Conservation (phyloP, 2,329 filamentous ascomycete species). For the Cucurbitaria berberidis region DNA sequence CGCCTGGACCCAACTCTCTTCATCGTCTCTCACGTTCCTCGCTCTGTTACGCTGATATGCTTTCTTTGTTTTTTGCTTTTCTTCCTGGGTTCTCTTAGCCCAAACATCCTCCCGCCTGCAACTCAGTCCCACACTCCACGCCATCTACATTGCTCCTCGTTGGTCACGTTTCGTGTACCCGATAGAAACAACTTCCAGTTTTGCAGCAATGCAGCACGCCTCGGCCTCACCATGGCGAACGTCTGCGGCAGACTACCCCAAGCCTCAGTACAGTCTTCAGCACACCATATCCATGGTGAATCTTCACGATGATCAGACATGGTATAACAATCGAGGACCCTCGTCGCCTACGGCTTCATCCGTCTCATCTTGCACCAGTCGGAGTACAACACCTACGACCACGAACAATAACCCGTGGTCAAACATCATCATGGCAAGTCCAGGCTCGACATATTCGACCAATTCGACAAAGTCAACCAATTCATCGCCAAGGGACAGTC, state of each 20-base stretch:
- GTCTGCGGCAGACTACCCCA: constrained; percentile 38
- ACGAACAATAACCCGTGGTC: constrained; percentile 50
- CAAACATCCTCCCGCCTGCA: constrained; percentile 16
- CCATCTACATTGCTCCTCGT: constrained; percentile 26
- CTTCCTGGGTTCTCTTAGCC: constrained; percentile 23
- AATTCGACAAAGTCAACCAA: constrained; percentile 39
- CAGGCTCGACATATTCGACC: constrained; percentile 36
- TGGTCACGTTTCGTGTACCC: constrained; percentile 30
- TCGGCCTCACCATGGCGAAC: constrained; percentile 46
- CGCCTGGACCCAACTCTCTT: constrained; percentile 36
- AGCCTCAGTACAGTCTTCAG: constrained; percentile 44
- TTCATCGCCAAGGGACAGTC: constrained; percentile 45
- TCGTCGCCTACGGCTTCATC: constrained; percentile 50
- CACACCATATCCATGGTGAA: constrained; percentile 51
- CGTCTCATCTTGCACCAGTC: constrained; percentile 46
- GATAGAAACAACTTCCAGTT: constrained; percentile 20
- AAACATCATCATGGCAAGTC: constrained; percentile 40
- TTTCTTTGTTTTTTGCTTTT: constrained; percentile 38
- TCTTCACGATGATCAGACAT: constrained; percentile 46
- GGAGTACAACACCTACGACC: constrained; percentile 45
- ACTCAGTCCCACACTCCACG: constrained; percentile 21
- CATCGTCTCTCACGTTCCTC: constrained; percentile 33
- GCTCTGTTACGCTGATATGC: constrained; percentile 33
- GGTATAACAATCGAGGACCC: constrained; percentile 42
- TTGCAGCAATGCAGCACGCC: constrained; percentile 44